Evolutionary conservation across 139 green algal species (phyloP).

Genomic region (Closterium sp.): DNA sequence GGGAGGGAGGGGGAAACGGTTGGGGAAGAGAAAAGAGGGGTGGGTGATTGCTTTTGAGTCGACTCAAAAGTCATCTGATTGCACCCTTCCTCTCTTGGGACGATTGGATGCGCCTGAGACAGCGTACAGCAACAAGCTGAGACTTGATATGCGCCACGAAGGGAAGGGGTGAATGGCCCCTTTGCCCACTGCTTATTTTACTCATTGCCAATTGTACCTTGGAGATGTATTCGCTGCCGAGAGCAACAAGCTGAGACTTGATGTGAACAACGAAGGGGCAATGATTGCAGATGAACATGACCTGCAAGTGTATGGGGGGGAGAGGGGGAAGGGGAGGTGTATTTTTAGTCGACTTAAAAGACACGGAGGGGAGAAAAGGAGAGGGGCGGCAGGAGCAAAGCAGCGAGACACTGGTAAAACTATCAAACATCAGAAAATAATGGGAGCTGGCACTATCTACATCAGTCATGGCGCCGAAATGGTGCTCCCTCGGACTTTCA

Average conservation of each 20-base stretch:
- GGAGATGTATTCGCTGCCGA: conserved; percentile 21
- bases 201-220: neutral
- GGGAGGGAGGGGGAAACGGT: neutral
- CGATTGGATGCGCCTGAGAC: too few species aligned
- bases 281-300: conserved; percentile 83
- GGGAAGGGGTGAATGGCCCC: too few species aligned
- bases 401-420: too few species aligned
- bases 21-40: neutral
- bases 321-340: neutral
- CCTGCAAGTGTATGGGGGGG: neutral
- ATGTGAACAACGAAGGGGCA: conserved; percentile 78
- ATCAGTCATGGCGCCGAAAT: too few species aligned
- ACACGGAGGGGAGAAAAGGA: neutral
- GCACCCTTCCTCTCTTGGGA: too few species aligned
- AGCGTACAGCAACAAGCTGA: too few species aligned
- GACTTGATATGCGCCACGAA: too few species aligned
- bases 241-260: conserved; percentile 53
- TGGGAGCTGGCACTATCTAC: too few species aligned
- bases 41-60: neutral
- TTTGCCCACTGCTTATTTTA: neutral
- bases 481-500: too few species aligned
- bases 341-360: neutral
- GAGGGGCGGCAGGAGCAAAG: too few species aligned
- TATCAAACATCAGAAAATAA: too few species aligned
- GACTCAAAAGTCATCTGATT: neutral